These are phyloP conservation scores for Solanum aculeatissimum DNA, from an alignment of 305 asterid species.

Conservation along the genomic window DNA sequence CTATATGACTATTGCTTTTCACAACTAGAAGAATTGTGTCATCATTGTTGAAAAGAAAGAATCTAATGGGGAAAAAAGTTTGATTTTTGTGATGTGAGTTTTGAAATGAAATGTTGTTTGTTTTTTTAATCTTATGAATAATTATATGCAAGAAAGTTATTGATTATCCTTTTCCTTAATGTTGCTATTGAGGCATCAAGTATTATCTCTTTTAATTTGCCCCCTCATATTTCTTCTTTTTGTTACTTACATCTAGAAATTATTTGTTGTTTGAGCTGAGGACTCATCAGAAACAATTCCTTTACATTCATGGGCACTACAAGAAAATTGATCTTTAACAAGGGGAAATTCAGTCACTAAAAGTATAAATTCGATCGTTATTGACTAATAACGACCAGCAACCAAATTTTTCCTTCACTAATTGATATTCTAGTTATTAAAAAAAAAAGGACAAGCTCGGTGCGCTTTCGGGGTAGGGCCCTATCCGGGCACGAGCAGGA, in stretches of 20 bases:
- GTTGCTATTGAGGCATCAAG: background rate
- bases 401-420: too few relatives aligned
- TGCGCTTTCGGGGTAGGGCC: too few relatives aligned
- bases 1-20: constrained; percentile 24
- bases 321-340: too few relatives aligned
- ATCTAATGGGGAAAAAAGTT: constrained; percentile 6
- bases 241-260: background rate
- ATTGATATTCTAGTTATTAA: too few relatives aligned
- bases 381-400: too few relatives aligned
- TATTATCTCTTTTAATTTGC: background rate
- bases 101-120: background rate
- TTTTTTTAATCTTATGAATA: background rate
- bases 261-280: background rate
- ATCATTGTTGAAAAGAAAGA: constrained; percentile 24
- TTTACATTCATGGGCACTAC: background rate
- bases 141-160: background rate
- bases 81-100: constrained; percentile 17
- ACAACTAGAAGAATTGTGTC: constrained; percentile 23
- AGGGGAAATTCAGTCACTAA: too few relatives aligned
- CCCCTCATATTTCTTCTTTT: background rate
- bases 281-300: background rate
- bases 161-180: background rate
- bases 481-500: too few relatives aligned
- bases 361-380: too few relatives aligned
- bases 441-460: too few relatives aligned